These are phyloP conservation scores for Aspergillus olivimuriae DNA, from an alignment of 495 filamentous ascomycete genomes.

Conservation along the genomic window DNA sequence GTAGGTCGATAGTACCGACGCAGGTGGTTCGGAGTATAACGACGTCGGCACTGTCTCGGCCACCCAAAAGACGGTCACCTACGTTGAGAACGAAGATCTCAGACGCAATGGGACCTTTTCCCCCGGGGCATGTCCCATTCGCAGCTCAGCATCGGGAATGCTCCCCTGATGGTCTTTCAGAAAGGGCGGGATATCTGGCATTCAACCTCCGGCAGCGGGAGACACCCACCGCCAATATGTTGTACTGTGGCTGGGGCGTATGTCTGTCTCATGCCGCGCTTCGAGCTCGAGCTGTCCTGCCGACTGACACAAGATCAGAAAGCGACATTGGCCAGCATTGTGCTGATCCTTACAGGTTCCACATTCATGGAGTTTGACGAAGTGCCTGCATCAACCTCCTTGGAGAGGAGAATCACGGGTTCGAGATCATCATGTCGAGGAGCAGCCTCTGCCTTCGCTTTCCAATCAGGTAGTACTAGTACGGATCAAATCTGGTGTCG, in stretches of 20 bases:
- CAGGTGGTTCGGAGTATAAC: too few relatives aligned
- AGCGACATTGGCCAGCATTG: background rate
- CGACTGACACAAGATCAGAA: background rate
- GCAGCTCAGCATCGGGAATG: too few relatives aligned
- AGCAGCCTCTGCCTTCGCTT: background rate
- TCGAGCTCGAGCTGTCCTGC: background rate
- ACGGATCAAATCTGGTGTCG: background rate
- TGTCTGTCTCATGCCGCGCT: background rate
- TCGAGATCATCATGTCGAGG: constrained; percentile 39
- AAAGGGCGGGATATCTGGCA: background rate
- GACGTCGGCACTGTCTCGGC: too few relatives aligned
- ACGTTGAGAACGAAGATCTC: too few relatives aligned
- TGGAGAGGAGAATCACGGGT: constrained; percentile 33
- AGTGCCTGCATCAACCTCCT: constrained; percentile 32
- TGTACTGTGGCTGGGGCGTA: too few relatives aligned
- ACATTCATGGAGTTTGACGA: constrained; percentile 36
- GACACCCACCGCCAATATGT: too few relatives aligned
- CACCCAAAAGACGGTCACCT: too few relatives aligned
- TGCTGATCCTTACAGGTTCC: constrained; percentile 12
- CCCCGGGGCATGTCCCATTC: too few relatives aligned
- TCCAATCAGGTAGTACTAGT: background rate
- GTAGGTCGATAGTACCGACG: too few relatives aligned
- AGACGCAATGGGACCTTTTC: too few relatives aligned
- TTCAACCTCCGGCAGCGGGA: too few relatives aligned
- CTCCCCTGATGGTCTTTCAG: background rate